These are phyloP conservation scores for Fraxinus floribunda DNA, from an alignment of 305 asterid genomes.

Conservation along the genomic window DNA sequence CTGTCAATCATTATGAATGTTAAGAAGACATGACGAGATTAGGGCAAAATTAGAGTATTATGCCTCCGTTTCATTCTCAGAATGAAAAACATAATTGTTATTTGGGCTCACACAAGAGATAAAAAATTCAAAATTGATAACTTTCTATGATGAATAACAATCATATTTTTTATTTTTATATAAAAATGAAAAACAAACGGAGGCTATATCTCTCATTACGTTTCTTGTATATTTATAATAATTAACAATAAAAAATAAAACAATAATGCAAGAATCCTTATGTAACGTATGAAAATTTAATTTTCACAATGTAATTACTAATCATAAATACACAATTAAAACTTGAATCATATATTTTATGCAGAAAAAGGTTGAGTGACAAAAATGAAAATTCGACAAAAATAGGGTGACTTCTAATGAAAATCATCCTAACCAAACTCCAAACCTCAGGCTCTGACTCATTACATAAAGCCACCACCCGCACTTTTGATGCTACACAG, in stretches of 20 bases:
- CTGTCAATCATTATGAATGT: background rate
- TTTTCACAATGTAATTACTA: background rate
- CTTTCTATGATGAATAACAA: too few species aligned
- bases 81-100: too few species aligned
- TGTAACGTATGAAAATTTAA: background rate
- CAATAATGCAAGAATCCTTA: background rate
- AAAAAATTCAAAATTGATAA: too few species aligned
- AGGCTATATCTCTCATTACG: background rate
- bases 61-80: too few species aligned
- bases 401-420: background rate
- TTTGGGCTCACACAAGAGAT: too few species aligned
- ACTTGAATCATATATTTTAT: background rate
- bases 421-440: constrained; percentile 34
- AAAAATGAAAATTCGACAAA: constrained; percentile 11
- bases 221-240: too few species aligned
- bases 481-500: background rate
- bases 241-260: too few species aligned
- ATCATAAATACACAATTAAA: background rate
- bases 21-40: background rate
- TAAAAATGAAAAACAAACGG: too few species aligned
- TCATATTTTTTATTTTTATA: too few species aligned
- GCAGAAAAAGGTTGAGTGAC: background rate
- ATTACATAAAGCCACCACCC: constrained; percentile 33
- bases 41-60: too few species aligned
- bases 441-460: constrained; percentile 41